Evolutionary conservation across 306 rosid genomes (phyloP).

Genomic region (Sindora glabra): DNA sequence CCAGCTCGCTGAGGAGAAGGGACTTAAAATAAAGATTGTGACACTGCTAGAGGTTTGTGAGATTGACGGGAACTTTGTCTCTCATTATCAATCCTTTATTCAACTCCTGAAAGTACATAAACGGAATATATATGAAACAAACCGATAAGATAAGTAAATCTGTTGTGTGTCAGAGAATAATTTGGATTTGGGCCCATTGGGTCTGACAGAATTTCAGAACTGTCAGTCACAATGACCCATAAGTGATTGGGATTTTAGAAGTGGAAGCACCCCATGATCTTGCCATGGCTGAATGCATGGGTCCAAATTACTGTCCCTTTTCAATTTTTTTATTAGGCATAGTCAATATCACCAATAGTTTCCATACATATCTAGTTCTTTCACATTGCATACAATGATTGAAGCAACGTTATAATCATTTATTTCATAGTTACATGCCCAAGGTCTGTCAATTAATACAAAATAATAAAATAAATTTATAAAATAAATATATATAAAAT

Average conservation of each 20-base stretch:
- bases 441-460: too few relatives aligned
- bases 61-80: constrained; percentile 17
- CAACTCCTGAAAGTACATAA: constrained; percentile 10
- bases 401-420: too few relatives aligned
- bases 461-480: too few relatives aligned
- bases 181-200: constrained; percentile 30
- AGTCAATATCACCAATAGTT: too few relatives aligned
- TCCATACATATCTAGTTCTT: too few relatives aligned
- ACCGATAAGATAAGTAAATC: too few relatives aligned
- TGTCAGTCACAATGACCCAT: constrained; percentile 1
- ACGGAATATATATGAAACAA: not conserved
- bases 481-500: too few relatives aligned
- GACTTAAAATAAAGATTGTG: not conserved
- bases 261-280: not conserved
- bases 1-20: not conserved
- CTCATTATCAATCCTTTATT: constrained; percentile 18
- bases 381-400: too few relatives aligned
- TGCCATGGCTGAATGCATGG: too few relatives aligned
- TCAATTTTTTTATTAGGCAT: too few relatives aligned
- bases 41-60: constrained; percentile 10
- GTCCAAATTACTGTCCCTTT: not conserved
- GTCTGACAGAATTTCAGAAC: constrained; percentile 26
- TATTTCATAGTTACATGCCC: too few relatives aligned
- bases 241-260: constrained; percentile 8
- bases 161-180: constrained; percentile 30